Conservation (phyloP, 805 yeast species). For the Yamadazyma olivae region DNA sequence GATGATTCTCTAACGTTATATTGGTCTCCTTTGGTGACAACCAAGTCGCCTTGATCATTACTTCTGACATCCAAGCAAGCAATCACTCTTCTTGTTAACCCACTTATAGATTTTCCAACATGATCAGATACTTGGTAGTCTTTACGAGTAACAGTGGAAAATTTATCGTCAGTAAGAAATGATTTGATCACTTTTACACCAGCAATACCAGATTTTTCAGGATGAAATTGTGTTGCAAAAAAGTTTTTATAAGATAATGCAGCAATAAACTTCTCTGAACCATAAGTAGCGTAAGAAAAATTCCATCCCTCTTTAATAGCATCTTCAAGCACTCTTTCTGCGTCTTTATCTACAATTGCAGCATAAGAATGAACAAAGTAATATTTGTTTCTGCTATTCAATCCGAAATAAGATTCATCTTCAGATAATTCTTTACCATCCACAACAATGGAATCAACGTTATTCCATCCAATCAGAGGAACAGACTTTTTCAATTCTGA, state of each 20-base stretch:
- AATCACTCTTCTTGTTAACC: constrained; percentile 85
- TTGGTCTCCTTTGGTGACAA: constrained; percentile 98
- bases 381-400: constrained; percentile 68
- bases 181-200: constrained; percentile 76
- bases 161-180: constrained; percentile 52
- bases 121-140: constrained; percentile 16
- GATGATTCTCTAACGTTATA: constrained; percentile 84
- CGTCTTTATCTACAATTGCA: constrained; percentile 49
- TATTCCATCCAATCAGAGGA: constrained; percentile 97
- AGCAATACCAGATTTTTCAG: constrained; percentile 95
- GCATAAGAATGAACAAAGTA: constrained; percentile 97
- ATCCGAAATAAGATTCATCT: constrained; percentile 48
- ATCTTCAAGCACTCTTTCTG: constrained; percentile 23
- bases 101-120: constrained; percentile 41
- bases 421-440: constrained; percentile 21
- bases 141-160: constrained; percentile 17
- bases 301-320: constrained; percentile 56
- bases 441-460: constrained; percentile 26
- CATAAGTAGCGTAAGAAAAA: constrained; percentile 69
- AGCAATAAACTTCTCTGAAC: constrained; percentile 76
- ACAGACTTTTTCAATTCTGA: constrained; percentile 63
- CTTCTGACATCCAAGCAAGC: constrained; percentile 97
- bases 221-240: constrained; percentile 97
- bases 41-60: constrained; percentile 91
- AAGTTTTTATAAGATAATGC: constrained; percentile 74